Evolutionary conservation across 768 basidiomycete species (phyloP), one percentile per base, ranked within the genome.

Genomic region (Tulasnella sp.): DNA sequence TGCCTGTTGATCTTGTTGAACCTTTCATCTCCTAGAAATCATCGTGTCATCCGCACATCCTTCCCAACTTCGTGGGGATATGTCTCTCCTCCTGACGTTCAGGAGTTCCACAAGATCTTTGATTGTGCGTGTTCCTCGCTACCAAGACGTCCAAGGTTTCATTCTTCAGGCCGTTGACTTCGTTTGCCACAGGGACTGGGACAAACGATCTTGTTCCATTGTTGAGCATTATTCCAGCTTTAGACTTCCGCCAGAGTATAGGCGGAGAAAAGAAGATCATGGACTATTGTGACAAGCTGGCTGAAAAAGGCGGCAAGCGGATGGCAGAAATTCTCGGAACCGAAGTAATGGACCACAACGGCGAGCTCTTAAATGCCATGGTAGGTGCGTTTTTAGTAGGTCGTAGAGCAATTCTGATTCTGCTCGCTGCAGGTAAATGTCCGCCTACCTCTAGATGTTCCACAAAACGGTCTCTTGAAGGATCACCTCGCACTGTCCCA

Each of bases 251-350:
- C 37, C 80, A 86, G 76, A 87, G 87, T 84, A 82, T 94, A 1
- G 93, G 94, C 0, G 93, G 94, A 7, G 93, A 96, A 81, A 82
- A 86, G 34, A 86, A 85, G 67, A 95, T 96, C 77, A 88, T 87
- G 78, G 83, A 83, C 9, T 94, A 94, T 81, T 92, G 89, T 79
- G 91, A 90, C 81, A 79, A 84, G 11, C 85, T 94, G 7, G 94
- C 93, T 3, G 77, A 91, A 2, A 81, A 86, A 64, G 94, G 93
- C 9, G 93, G 91, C 0, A 86, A 84, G 77, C 80, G 81, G 12
- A 83, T 94, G 9, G 89, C 90, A 1, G 84, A 88, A 76, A 82
- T 88, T 9, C 84, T 93, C 54, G 88, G 87, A 0, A 94, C 92
- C 0, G 78, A 80, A 2, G 84, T 91, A 4, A 84, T 94, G 84